Evolutionary conservation across 163 green algal species (phyloP).

Genomic region (Prototheca cutis): DNA sequence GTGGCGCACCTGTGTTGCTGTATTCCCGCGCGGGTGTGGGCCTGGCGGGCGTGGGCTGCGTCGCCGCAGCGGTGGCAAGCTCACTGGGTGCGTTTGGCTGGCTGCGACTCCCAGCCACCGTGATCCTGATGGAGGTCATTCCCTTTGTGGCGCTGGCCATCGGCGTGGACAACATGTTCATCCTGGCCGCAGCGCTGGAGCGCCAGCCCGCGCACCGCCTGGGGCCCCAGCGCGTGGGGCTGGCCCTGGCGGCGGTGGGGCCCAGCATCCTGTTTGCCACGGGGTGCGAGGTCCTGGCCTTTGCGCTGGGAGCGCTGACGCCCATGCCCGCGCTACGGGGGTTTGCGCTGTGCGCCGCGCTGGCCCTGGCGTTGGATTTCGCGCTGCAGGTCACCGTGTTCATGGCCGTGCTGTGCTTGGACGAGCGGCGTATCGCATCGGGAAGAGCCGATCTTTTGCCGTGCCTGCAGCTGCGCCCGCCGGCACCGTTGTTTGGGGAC

Average conservation of each 20-base stretch:
- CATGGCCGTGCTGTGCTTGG: constrained; percentile 65
- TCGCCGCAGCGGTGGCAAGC: constrained; percentile 42
- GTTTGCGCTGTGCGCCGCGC: constrained; percentile 64
- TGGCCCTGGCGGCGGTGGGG: constrained; percentile 53
- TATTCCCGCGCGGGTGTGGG: constrained; percentile 43
- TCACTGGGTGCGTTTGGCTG: constrained; percentile 48
- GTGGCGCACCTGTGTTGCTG: constrained; percentile 30
- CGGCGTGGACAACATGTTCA: constrained; percentile 95
- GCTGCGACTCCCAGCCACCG: constrained; percentile 55
- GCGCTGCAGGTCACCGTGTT: constrained; percentile 80
- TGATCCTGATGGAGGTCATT: constrained; percentile 89
- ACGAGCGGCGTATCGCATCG: constrained; percentile 45
- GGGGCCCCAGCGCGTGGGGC: constrained; percentile 38
- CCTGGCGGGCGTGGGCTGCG: constrained; percentile 64
- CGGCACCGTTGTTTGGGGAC: too few relatives aligned
- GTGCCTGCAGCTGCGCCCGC: too few relatives aligned
- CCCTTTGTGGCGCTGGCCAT: constrained; percentile 85
- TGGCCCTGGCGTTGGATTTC: constrained; percentile 72
- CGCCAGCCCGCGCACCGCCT: constrained; percentile 29
- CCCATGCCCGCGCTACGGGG: constrained; percentile 72
- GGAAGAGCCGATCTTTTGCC: constrained; percentile 58
- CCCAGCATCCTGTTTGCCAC: constrained; percentile 72
- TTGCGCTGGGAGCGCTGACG: constrained; percentile 53
- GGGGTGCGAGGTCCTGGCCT: constrained; percentile 45
- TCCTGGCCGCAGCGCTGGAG: constrained; percentile 65